phyloP scores from a whole-genome alignment of 768 basidiomycete genomes.

The Mycena polygramma region DNA sequence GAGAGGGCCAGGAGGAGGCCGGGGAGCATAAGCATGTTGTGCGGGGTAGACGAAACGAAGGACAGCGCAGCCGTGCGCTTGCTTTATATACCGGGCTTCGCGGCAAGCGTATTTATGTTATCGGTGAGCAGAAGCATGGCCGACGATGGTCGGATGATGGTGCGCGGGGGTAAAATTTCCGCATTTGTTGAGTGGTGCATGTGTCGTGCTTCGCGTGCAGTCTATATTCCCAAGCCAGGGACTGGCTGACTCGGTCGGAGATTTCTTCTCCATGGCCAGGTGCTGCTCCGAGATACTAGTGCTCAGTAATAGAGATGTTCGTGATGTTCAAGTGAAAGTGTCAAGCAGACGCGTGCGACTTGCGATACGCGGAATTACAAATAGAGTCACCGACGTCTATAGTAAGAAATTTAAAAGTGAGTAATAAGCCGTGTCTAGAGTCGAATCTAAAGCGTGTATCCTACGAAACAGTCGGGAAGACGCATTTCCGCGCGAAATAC shows the following conservation, averaged over 20 bases:
- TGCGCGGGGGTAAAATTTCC: neutral
- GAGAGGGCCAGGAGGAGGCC: slow-evolving; percentile 37
- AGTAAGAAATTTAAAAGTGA: too few species aligned
- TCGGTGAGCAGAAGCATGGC: slow-evolving; percentile 33
- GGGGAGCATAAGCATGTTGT: slow-evolving; percentile 38
- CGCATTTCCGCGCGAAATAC: slow-evolving; percentile 86
- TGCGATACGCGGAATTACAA: slow-evolving; percentile 4
- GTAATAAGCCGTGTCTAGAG: neutral
- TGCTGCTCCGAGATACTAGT: neutral
- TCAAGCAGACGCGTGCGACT: neutral
- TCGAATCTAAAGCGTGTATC: slow-evolving; percentile 7
- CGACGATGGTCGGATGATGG: slow-evolving; percentile 2
- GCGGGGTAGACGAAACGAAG: neutral
- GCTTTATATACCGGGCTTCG: slow-evolving; percentile 5
- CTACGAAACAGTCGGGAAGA: slow-evolving; percentile 51
- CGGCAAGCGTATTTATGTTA: slow-evolving; percentile 36
- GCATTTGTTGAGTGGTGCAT: neutral
- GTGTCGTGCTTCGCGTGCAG: neutral
- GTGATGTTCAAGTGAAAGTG: neutral
- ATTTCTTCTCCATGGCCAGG: neutral
- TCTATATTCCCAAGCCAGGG: neutral
- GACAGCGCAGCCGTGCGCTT: neutral
- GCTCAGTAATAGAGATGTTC: neutral
- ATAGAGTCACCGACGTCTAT: too few species aligned
- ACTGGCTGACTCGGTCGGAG: neutral